These are phyloP conservation scores for Coniella vitis DNA, from an alignment of 2,329 filamentous ascomycete genomes.

Conservation along the genomic window DNA sequence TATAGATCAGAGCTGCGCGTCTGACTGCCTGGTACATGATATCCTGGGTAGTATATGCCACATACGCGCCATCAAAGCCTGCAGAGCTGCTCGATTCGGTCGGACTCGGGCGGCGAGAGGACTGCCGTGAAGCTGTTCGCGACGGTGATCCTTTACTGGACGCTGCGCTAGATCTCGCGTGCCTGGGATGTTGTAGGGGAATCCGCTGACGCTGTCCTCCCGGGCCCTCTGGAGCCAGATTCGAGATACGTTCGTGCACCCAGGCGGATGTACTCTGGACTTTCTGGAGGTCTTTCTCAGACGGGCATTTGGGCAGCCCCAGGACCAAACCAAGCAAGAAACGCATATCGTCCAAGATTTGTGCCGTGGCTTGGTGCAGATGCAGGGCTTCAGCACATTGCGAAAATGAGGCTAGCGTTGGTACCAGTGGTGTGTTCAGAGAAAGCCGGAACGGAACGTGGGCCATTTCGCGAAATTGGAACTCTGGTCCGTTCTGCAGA, in stretches of 20 bases:
- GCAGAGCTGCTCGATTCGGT: background rate
- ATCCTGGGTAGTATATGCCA: constrained; percentile 25
- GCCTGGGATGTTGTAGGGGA: constrained; percentile 1
- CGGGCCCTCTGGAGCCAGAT: constrained; percentile 20
- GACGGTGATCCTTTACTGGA: background rate
- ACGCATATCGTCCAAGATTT: constrained; percentile 46
- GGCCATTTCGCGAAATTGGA: constrained; percentile 33
- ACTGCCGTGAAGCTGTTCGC: background rate
- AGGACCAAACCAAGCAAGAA: constrained; percentile 38
- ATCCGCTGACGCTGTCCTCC: background rate
- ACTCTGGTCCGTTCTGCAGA: constrained; percentile 34
- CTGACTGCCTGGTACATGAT: constrained; percentile 41
- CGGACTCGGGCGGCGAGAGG: constrained; percentile 3
- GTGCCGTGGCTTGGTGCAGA: constrained; percentile 40
- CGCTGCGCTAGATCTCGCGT: background rate
- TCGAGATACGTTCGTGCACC: constrained; percentile 32
- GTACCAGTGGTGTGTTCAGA: constrained; percentile 42
- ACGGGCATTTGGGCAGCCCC: constrained; percentile 29
- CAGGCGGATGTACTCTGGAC: constrained; percentile 33
- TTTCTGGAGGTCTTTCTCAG: constrained; percentile 30
- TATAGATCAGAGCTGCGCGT: constrained; percentile 40
- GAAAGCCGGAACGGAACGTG: constrained; percentile 33
- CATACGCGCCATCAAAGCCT: background rate
- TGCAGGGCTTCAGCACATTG: constrained; percentile 33
- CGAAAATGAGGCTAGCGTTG: constrained; percentile 34